phyloP scores from a whole-genome alignment of 805 yeast genomes.

The Barnettozyma botsteinii region DNA sequence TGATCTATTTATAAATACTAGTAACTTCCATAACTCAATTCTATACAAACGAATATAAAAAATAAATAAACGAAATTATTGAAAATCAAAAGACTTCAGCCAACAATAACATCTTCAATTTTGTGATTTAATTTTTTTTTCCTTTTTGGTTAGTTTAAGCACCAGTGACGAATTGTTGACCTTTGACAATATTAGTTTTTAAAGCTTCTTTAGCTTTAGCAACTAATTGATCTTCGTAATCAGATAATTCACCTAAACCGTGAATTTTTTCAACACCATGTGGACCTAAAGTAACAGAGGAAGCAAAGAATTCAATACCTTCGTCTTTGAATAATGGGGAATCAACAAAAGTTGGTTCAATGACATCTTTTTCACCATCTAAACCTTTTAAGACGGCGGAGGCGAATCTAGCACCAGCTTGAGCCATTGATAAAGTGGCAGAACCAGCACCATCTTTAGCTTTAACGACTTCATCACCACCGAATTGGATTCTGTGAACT shows the following conservation, averaged over 20 bases:
- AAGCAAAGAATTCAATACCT: constrained; percentile 93
- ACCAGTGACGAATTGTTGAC: constrained; percentile 76
- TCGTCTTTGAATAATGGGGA: constrained; percentile 77
- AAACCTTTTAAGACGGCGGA: constrained; percentile 59
- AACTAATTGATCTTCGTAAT: constrained; percentile 81
- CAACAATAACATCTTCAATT: not conserved
- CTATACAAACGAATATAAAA: constrained; percentile 3
- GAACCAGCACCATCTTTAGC: constrained; percentile 95
- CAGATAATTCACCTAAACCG: constrained; percentile 64
- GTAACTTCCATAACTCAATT: not conserved
- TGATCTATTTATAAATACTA: constrained; percentile 1
- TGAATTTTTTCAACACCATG: constrained; percentile 83
- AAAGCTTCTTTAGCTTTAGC: constrained; percentile 82
- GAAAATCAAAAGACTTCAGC: no score
- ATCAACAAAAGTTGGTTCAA: constrained; percentile 70
- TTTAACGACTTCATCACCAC: constrained; percentile 93
- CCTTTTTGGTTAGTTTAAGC: constrained; percentile 43
- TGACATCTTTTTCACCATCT: constrained; percentile 56
- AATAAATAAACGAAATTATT: not conserved
- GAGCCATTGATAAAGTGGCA: constrained; percentile 90
- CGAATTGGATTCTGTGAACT: constrained; percentile 87
- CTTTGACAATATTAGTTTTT: constrained; percentile 88
- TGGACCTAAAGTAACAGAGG: constrained; percentile 89
- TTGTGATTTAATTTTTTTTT: not conserved
- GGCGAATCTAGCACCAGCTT: constrained; percentile 78